phyloP scores from a whole-genome alignment of 2,329 filamentous ascomycete genomes.

The Aspergillus candidus region DNA sequence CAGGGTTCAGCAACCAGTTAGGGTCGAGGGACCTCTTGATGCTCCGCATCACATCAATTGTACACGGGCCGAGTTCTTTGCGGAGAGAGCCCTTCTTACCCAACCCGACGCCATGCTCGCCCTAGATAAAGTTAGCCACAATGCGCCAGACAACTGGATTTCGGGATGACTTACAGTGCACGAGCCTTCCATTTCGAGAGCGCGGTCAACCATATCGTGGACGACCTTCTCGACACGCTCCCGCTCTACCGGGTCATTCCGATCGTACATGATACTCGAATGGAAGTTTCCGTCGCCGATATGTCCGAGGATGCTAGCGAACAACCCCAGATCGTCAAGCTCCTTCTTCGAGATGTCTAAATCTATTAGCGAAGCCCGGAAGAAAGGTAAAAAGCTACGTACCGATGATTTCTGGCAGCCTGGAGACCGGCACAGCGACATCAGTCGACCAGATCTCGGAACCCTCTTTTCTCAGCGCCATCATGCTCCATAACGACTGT shows the following conservation, averaged over 20 bases:
- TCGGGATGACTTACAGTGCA: constrained; percentile 54
- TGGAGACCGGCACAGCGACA: constrained; percentile 55
- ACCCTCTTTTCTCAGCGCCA: constrained; percentile 50
- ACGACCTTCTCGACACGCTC: constrained; percentile 75
- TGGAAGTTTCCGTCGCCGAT: constrained; percentile 95
- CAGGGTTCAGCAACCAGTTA: constrained; percentile 82
- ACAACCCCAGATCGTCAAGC: constrained; percentile 76
- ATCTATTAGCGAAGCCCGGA: constrained; percentile 9
- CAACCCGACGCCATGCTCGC: constrained; percentile 79
- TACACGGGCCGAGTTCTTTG: constrained; percentile 73
- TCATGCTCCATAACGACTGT: constrained; percentile 56
- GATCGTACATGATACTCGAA: constrained; percentile 83
- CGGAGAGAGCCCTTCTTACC: constrained; percentile 77
- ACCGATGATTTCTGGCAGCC: constrained; percentile 58
- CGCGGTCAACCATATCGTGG: constrained; percentile 84
- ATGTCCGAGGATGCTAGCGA: constrained; percentile 82
- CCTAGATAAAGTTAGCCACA: constrained; percentile 34
- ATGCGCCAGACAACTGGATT: background rate
- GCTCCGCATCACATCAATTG: constrained; percentile 74
- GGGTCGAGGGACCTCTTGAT: constrained; percentile 82
- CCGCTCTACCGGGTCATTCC: constrained; percentile 60
- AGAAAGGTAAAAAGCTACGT: constrained; percentile 7
- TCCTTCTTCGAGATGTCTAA: constrained; percentile 82
- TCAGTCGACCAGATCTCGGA: constrained; percentile 58
- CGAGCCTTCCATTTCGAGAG: constrained; percentile 88